Evolutionary conservation across 2,329 filamentous ascomycete genomes (phyloP).

Genomic region (Arthrobotrys sphaeroides): DNA sequence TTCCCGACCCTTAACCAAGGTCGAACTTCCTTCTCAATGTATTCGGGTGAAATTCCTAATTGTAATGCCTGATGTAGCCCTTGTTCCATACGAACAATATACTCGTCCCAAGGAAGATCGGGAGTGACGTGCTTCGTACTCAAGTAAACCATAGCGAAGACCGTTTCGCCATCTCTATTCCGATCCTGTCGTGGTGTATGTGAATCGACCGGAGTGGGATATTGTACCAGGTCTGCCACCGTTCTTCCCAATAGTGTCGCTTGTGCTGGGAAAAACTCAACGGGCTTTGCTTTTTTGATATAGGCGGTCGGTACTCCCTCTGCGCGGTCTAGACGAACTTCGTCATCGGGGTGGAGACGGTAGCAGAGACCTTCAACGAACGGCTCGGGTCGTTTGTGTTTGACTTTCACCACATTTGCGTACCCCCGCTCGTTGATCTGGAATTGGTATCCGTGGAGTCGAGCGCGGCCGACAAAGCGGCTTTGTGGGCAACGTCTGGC

Average conservation of each 20-base stretch:
- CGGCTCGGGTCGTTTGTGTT: not conserved
- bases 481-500: slow-evolving; percentile 63
- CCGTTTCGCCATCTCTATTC: slow-evolving; percentile 30
- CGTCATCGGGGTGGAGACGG: slow-evolving; percentile 61
- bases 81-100: slow-evolving; percentile 62
- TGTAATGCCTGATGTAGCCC: slow-evolving; percentile 61
- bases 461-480: slow-evolving; percentile 61
- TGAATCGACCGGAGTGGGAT: slow-evolving; percentile 60
- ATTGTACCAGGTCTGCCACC: slow-evolving; percentile 61
- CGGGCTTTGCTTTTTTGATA: slow-evolving; percentile 58
- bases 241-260: slow-evolving; percentile 61
- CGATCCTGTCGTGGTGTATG: slow-evolving; percentile 55
- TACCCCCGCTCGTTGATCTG: slow-evolving; percentile 66
- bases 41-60: slow-evolving; percentile 57
- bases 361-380: slow-evolving; percentile 64
- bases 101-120: slow-evolving; percentile 62
- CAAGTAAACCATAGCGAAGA: slow-evolving; percentile 62
- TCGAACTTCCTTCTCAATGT: not conserved
- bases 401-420: slow-evolving; percentile 62
- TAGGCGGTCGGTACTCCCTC: slow-evolving; percentile 63
- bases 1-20: not conserved
- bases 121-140: slow-evolving; percentile 60
- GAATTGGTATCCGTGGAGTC: slow-evolving; percentile 62
- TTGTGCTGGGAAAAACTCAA: slow-evolving; percentile 60
- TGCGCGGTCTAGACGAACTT: slow-evolving; percentile 62